Conservation (phyloP, 148 eudicot species). For the Chenopodium berlandieri region DNA sequence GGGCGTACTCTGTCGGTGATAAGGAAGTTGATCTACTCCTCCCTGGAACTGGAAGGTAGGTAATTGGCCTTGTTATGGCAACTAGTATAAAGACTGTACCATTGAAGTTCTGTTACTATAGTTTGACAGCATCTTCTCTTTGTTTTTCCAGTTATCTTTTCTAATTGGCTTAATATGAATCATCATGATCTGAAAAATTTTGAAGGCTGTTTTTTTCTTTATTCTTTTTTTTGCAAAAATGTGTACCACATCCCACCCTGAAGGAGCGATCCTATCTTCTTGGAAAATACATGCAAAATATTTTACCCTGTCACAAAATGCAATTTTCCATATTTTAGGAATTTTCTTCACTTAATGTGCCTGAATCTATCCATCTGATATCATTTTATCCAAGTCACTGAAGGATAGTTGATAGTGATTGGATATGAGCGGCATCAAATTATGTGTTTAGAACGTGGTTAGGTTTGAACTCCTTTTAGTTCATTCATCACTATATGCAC, state of each 20-base stretch:
- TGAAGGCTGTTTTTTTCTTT: not conserved
- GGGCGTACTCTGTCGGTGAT: constrained; percentile 75
- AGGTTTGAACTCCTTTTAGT: too few relatives aligned
- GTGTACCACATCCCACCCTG: too few relatives aligned
- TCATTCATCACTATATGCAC: too few relatives aligned
- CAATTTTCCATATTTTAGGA: too few relatives aligned
- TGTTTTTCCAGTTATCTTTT: not conserved
- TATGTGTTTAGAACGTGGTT: too few relatives aligned
- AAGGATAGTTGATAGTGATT: too few relatives aligned
- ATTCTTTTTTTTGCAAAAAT: too few relatives aligned
- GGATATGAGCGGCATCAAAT: too few relatives aligned
- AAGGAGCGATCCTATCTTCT: not conserved
- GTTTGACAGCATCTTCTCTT: not conserved
- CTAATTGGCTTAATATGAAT: not conserved
- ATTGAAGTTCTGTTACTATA: not conserved
- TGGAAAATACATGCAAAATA: not conserved
- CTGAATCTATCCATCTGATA: too few relatives aligned
- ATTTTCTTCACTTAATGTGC: too few relatives aligned
- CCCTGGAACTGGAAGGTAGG: constrained; percentile 95
- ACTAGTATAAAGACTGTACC: not conserved
- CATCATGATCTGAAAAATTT: not conserved
- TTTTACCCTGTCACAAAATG: too few relatives aligned
- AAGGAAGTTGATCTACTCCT: constrained; percentile 90
- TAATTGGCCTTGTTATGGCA: not conserved
- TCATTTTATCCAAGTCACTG: too few relatives aligned